Evolutionary conservation across 108 stramenopile species (phyloP).

Genomic region (Cyclotella baltica): DNA sequence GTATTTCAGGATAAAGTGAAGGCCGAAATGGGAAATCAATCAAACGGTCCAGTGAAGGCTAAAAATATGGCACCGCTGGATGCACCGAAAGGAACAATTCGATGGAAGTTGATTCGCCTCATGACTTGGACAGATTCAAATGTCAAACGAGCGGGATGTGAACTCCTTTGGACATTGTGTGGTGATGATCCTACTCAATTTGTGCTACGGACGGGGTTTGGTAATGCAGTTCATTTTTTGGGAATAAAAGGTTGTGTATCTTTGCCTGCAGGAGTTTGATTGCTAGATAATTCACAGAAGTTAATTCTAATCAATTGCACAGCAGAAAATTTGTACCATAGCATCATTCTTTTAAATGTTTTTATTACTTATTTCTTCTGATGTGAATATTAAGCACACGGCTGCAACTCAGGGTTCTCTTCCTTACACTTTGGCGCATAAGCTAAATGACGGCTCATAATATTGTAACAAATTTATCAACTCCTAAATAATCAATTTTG

Average conservation of each 20-base stretch:
- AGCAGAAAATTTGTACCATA: too few species aligned
- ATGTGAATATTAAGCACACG: too few species aligned
- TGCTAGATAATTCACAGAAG: not conserved
- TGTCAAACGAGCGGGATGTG: conserved; percentile 77
- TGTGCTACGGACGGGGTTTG: conserved; percentile 77
- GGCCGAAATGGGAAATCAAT: conserved; percentile 40
- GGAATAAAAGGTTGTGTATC: conserved; percentile 75
- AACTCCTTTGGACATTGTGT: conserved; percentile 86
- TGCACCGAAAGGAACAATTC: conserved; percentile 77
- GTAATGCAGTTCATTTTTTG: conserved; percentile 84
- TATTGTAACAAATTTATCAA: too few species aligned
- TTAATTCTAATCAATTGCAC: too few species aligned
- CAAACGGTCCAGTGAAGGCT: conserved; percentile 34
- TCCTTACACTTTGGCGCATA: too few species aligned
- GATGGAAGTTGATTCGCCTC: conserved; percentile 72
- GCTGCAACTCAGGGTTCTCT: too few species aligned
- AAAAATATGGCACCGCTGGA: conserved; percentile 85
- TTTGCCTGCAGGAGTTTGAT: conserved; percentile 55
- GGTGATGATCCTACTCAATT: conserved; percentile 72
- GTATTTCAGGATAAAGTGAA: conserved; percentile 25
- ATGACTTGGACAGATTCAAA: conserved; percentile 82
- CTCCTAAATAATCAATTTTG: too few species aligned
- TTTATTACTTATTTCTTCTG: too few species aligned
- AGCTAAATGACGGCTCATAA: too few species aligned
- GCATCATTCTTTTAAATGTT: too few species aligned